These are phyloP conservation scores for Pseudozyma hubeiensis DNA, from an alignment of 1,284 basidiomycete species.

Conservation along the genomic window DNA sequence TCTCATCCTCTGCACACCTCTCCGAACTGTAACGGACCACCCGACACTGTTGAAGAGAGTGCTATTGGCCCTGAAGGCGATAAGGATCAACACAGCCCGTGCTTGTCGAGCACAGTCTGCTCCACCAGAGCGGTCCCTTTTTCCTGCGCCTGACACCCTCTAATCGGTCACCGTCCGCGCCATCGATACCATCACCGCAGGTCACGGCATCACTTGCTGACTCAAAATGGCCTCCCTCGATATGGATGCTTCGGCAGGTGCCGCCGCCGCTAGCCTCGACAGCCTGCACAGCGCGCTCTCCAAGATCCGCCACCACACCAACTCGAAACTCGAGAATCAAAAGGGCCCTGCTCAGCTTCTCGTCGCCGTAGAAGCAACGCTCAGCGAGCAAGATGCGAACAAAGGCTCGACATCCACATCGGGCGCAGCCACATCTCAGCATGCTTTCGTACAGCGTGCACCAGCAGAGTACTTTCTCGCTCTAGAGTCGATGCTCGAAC, in stretches of 20 bases:
- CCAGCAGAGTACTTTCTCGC: conserved; percentile 66
- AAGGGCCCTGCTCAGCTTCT: conserved; percentile 90
- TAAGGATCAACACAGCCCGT: not conserved
- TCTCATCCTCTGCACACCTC: not conserved
- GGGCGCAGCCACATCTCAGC: conserved; percentile 77
- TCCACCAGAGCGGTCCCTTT: not conserved
- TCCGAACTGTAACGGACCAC: not conserved
- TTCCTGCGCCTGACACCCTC: not conserved
- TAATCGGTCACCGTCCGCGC: not conserved
- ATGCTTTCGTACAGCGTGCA: conserved; percentile 62
- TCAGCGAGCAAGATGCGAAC: conserved; percentile 79
- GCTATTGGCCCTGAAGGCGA: not conserved
- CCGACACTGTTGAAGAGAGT: not conserved
- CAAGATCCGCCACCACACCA: conserved; percentile 89
- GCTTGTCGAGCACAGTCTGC: conserved; percentile 4
- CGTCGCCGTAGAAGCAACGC: conserved; percentile 86
- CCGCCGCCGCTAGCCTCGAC: conserved; percentile 41
- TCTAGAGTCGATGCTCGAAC: conserved; percentile 60
- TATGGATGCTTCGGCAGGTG: conserved; percentile 39
- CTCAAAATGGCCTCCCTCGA: conserved; percentile 33
- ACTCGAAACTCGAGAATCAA: conserved; percentile 85
- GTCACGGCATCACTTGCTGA: not conserved
- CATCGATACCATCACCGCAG: conserved; percentile 1
- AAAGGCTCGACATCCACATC: conserved; percentile 72
- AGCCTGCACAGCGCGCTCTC: conserved; percentile 64